These are phyloP conservation scores for Jackrogersella multiformis DNA, from an alignment of 495 filamentous ascomycete species.

Conservation along the genomic window DNA sequence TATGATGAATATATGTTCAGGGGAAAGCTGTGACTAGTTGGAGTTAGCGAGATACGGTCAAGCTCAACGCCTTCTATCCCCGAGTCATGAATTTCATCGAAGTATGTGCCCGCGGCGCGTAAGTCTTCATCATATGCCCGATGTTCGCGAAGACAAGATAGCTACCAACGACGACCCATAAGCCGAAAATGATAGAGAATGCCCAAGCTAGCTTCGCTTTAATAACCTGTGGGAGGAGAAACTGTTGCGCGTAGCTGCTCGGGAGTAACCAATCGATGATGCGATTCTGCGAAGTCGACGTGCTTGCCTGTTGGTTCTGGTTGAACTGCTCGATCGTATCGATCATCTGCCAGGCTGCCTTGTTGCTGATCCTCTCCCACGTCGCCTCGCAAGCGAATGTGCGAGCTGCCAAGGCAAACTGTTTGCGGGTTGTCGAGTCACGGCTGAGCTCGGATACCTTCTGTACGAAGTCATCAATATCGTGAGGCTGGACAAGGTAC, in stretches of 20 bases:
- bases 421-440: slow-evolving; percentile 50
- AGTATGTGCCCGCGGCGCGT: slow-evolving; percentile 1
- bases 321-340: slow-evolving; percentile 57
- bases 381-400: slow-evolving; percentile 65
- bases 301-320: slow-evolving; percentile 8
- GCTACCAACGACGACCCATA: slow-evolving; percentile 50
- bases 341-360: slow-evolving; percentile 65
- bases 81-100: slow-evolving; percentile 3
- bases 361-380: slow-evolving; percentile 72
- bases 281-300: slow-evolving; percentile 19
- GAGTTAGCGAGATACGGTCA: background rate
- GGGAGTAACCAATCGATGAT: slow-evolving; percentile 41
- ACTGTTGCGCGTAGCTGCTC: slow-evolving; percentile 25
- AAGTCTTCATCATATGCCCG: slow-evolving; percentile 24
- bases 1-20: background rate
- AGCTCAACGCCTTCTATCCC: background rate
- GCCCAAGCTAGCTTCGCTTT: slow-evolving; percentile 47
- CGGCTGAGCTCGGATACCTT: slow-evolving; percentile 53
- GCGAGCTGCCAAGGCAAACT: slow-evolving; percentile 54
- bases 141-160: slow-evolving; percentile 33
- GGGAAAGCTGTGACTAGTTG: background rate
- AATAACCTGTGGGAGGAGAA: slow-evolving; percentile 30
- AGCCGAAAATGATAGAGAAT: slow-evolving; percentile 50
- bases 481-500: slow-evolving; percentile 63
- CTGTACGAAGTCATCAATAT: slow-evolving; percentile 62